phyloP scores from a whole-genome alignment of 2,329 filamentous ascomycete genomes.

The Ophiostoma quercus region DNA sequence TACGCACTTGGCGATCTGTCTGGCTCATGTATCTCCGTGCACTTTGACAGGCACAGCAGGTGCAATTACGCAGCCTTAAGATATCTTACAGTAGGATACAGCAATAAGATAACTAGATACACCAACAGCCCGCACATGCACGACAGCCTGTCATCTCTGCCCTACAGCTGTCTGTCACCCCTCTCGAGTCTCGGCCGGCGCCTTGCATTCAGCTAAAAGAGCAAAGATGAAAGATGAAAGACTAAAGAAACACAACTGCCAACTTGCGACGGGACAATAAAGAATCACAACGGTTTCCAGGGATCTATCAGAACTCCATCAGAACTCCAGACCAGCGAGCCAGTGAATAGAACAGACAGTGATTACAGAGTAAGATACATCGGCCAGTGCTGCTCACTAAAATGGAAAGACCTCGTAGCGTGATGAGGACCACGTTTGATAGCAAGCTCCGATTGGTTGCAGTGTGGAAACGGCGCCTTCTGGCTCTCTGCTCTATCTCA shows the following conservation, averaged over 20 bases:
- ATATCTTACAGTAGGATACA: neutral
- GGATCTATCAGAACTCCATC: neutral
- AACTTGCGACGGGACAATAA: neutral
- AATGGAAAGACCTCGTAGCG: neutral
- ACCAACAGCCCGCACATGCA: neutral
- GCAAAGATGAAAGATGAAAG: too few species aligned
- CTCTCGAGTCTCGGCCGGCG: conserved; percentile 1
- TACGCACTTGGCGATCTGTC: neutral
- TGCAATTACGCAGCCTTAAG: neutral
- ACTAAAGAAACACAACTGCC: too few species aligned
- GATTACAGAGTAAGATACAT: too few species aligned
- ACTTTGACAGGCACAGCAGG: too few species aligned
- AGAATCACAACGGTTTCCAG: neutral
- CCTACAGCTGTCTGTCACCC: conserved; percentile 1
- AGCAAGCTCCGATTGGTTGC: neutral
- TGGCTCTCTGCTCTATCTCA: neutral
- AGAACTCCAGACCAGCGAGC: neutral
- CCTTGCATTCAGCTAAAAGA: neutral
- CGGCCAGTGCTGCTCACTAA: neutral
- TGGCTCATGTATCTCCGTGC: neutral
- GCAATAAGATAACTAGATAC: neutral
- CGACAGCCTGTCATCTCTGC: conserved; percentile 1
- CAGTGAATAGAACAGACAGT: neutral
- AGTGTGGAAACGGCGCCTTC: neutral
- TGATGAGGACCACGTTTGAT: neutral